Base-by-base conservation (phyloP, 2,329 filamentous ascomycete genomes). In the Rhinocladiella similis region DNA sequence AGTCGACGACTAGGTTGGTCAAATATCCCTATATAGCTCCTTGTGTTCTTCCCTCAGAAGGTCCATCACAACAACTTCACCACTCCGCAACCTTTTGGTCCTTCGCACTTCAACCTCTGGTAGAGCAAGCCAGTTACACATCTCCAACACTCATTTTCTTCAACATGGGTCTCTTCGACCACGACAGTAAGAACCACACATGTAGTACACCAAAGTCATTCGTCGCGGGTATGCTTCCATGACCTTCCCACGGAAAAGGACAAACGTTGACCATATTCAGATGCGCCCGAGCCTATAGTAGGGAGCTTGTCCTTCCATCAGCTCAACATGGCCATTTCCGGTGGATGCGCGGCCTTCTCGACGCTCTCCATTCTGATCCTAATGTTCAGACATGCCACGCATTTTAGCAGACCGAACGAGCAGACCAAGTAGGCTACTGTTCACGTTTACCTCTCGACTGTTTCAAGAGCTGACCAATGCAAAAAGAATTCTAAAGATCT, bases 351-450 rank as follows among this genome's bases (percentile, higher is more conserved):
- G 2, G 67, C 64, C 7, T 62, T 74, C 12, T 65, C 69, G 0
- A 69, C 61, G 14, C 29, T 75, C 1, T 48, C 67, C 35, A 67
- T 70, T 4, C 62, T 70, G 18, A 33, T 53, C 10, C 56, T 73
- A 27, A 72, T 75, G 64, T 25, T 63, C 13, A 65, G 64, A 29
- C 74, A 75, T 54, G 70, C 71, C 3, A 73, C 69, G 3, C 72
- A 73, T 27, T 65, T 75, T 10, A 76, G 73, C 63, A 72, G 72
- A 25, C 73, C 73, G 3, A 70, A 68, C 46, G 71, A 77, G 58
- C 75, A 77, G 57, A 64, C 72, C 49, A 73, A 77, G 72, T 60
- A 19, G 54, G 57, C 10, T 53, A 3, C 13, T 27, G 19, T 13
- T 7, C 9, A 9, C 20, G 5, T 3, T 19, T 41, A n/a, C 36